A percentile compares a stretch with the other conserved stretches of the same genome.
Conservation (phyloP, 805 yeast species). For the Saccharomyces cerevisiae region DNA sequence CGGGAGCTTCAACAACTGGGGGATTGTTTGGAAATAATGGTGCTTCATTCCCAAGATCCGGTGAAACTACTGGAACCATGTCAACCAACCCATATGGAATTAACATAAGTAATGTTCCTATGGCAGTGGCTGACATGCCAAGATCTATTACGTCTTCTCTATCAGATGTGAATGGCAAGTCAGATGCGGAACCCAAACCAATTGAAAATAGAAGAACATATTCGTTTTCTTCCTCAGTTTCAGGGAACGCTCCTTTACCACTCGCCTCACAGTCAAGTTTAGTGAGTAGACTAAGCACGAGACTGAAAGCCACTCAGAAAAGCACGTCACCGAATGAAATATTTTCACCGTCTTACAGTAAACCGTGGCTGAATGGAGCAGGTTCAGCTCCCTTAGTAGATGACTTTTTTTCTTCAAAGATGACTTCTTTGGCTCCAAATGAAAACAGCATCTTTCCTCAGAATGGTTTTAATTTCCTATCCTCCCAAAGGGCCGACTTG, state of each 20-base stretch:
- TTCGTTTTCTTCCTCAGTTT: constrained; percentile 14
- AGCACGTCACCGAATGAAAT: constrained; percentile 31
- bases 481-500: constrained; percentile 13
- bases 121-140: constrained; percentile 31
- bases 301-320: constrained; percentile 24
- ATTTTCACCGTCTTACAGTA: constrained; percentile 28
- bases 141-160: constrained; percentile 32
- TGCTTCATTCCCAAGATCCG: constrained; percentile 7
- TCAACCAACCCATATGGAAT: constrained; percentile 27
- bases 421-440: not conserved
- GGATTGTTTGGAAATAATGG: constrained; percentile 19
- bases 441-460: constrained; percentile 1
- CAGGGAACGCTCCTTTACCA: constrained; percentile 12
- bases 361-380: constrained; percentile 7
- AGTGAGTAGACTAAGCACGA: constrained; percentile 32
- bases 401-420: constrained; percentile 3
- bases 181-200: not conserved
- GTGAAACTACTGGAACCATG: constrained; percentile 9
- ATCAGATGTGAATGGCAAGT: not conserved
- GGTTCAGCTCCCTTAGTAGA: not conserved
- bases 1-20: constrained; percentile 2
- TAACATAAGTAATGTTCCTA: constrained; percentile 23
- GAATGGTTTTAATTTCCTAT: constrained; percentile 4
- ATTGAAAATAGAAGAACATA: constrained; percentile 11
- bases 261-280: constrained; percentile 22